Percentiles rank a stretch among this genome's conserved stretches.
Evolutionary conservation across 2,329 filamentous ascomycete genomes (phyloP).

Genomic region (Xylariaceae sp.): DNA sequence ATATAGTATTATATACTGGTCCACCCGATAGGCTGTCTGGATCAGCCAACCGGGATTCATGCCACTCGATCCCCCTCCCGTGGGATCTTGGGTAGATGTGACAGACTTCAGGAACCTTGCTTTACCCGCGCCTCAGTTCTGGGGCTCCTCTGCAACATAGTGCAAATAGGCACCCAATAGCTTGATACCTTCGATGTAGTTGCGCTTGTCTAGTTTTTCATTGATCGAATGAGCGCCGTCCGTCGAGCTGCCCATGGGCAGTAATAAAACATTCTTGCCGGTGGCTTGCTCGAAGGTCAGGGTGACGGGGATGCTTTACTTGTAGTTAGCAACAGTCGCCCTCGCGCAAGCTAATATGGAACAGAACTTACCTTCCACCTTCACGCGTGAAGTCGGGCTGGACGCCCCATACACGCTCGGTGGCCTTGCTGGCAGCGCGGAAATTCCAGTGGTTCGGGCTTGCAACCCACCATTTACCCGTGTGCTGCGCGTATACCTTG

Average conservation of each 20-base stretch:
- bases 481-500: slow-evolving; percentile 77
- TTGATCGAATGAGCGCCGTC: slow-evolving; percentile 97
- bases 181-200: slow-evolving; percentile 98
- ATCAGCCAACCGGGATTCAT: not conserved
- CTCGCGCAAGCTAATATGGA: not conserved
- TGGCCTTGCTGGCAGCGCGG: slow-evolving; percentile 88
- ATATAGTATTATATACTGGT: not conserved
- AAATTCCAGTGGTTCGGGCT: slow-evolving; percentile 99
- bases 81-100: not conserved
- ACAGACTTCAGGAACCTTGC: not conserved
- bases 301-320: slow-evolving; percentile 81
- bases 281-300: slow-evolving; percentile 96
- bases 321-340: slow-evolving; percentile 3
- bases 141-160: slow-evolving; percentile 86
- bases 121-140: slow-evolving; percentile 15
- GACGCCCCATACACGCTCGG: slow-evolving; percentile 89
- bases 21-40: not conserved
- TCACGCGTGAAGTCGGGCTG: slow-evolving; percentile 94
- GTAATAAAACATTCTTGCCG: slow-evolving; percentile 90
- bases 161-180: slow-evolving; percentile 91
- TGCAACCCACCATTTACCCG: slow-evolving; percentile 98
- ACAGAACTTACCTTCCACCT: slow-evolving; percentile 68
- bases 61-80: not conserved
- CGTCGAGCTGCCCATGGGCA: slow-evolving; percentile 96
- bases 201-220: slow-evolving; percentile 93